Percentiles rank a stretch among this genome's conserved stretches.
Evolutionary conservation across 164 flowering plant genomes (phyloP).

Genomic region (Stephania cephalantha): DNA sequence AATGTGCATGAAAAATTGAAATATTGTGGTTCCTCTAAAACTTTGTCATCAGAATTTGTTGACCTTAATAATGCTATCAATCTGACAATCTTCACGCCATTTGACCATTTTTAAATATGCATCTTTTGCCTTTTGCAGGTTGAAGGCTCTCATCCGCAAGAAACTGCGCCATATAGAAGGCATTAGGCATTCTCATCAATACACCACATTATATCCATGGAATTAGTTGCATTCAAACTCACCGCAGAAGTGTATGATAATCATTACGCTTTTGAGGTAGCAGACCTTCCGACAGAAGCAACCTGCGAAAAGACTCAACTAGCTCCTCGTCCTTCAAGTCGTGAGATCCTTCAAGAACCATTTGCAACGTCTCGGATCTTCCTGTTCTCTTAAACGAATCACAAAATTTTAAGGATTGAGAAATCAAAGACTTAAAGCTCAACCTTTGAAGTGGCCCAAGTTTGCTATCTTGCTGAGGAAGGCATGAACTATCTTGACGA

Average conservation of each 20-base stretch:
- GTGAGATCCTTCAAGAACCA: constrained; percentile 32
- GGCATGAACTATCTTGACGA: not conserved
- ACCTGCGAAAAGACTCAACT: constrained; percentile 41
- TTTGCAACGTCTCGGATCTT: constrained; percentile 28
- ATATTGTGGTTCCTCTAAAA: not conserved
- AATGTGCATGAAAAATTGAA: too few species aligned
- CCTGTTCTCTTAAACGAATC: constrained; percentile 24
- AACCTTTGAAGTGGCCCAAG: constrained; percentile 8
- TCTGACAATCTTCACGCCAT: constrained; percentile 49
- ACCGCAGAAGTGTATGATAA: constrained; percentile 68
- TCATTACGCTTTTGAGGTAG: constrained; percentile 34
- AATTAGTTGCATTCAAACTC: not conserved
- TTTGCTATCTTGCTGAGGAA: constrained; percentile 10
- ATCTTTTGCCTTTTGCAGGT: constrained; percentile 47
- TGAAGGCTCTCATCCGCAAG: constrained; percentile 52
- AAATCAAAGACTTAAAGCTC: constrained; percentile 12
- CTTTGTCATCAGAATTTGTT: not conserved
- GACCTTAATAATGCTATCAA: constrained; percentile 54
- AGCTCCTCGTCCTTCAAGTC: constrained; percentile 40
- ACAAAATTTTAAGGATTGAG: constrained; percentile 10
- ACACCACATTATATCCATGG: not conserved
- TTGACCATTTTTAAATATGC: constrained; percentile 45
- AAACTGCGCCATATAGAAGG: constrained; percentile 33
- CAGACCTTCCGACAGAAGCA: constrained; percentile 38
- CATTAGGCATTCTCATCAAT: not conserved